Conservation (phyloP, 495 filamentous ascomycete genomes). For the Pyrenopolyporus hunteri region DNA sequence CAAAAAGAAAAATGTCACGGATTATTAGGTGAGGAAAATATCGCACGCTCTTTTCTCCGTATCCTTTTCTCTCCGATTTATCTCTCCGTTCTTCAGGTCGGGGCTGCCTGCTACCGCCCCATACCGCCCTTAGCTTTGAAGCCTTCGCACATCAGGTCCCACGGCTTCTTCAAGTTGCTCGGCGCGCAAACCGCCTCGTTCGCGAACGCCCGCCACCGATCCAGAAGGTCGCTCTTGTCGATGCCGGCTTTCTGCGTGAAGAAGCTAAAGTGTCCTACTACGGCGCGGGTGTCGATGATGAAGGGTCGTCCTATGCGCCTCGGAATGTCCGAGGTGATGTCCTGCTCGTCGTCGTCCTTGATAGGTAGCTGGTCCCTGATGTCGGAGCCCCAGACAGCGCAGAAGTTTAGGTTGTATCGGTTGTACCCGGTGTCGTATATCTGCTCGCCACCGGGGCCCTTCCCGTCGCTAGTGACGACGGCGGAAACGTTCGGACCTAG, state of each 20-base stretch:
- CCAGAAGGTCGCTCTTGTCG: constrained; percentile 56
- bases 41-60: constrained; percentile 7
- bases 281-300: constrained; percentile 59
- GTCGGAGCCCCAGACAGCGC: constrained; percentile 57
- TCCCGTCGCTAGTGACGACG: constrained; percentile 3
- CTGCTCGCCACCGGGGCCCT: constrained; percentile 43
- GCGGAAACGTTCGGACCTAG: constrained; percentile 28
- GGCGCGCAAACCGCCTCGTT: constrained; percentile 49
- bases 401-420: constrained; percentile 55
- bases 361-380: constrained; percentile 44
- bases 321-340: constrained; percentile 37
- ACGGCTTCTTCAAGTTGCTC: constrained; percentile 38
- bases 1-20: constrained; percentile 22
- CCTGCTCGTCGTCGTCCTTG: constrained; percentile 43
- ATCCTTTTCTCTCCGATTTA: neutral
- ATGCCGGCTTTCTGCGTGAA: constrained; percentile 48
- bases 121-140: constrained; percentile 20
- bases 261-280: constrained; percentile 60
- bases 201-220: constrained; percentile 58
- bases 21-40: constrained; percentile 17
- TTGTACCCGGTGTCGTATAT: constrained; percentile 54
- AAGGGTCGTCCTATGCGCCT: constrained; percentile 43
- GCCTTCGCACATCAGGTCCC: constrained; percentile 32
- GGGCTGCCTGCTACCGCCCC: constrained; percentile 6
- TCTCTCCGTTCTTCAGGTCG: neutral